Percentiles rank a stretch among this genome's conserved stretches.
These are phyloP conservation scores for Diutina rugosa DNA, from an alignment of 1,139 yeast genomes.

Conservation along the genomic window DNA sequence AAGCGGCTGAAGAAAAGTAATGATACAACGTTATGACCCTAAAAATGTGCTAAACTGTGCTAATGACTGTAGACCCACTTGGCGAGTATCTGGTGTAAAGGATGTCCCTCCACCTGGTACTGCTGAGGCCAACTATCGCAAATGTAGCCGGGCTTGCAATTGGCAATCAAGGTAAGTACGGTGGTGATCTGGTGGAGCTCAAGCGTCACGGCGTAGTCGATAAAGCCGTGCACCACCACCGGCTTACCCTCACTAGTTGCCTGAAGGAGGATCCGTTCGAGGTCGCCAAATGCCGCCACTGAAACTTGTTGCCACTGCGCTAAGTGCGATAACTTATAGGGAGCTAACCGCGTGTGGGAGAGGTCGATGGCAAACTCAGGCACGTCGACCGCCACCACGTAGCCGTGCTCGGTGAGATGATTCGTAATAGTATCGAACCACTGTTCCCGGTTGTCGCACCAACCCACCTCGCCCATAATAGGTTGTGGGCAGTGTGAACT, in stretches of 20 bases:
- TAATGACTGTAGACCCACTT: background rate
- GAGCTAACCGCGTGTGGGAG: background rate
- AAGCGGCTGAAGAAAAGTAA: conserved; percentile 4
- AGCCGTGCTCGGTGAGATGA: background rate
- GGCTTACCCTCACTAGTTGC: background rate
- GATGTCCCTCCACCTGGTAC: background rate
- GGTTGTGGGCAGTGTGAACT: background rate
- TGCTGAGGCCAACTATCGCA: background rate
- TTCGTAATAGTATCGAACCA: background rate
- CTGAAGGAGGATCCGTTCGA: background rate
- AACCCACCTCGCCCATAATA: background rate
- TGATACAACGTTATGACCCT: background rate
- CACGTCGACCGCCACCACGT: background rate
- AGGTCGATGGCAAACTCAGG: background rate
- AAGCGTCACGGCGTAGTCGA: background rate
- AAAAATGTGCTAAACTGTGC: too few relatives aligned
- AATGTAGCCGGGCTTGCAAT: background rate
- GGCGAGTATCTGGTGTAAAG: background rate
- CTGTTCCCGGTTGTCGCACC: background rate
- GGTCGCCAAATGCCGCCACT: background rate
- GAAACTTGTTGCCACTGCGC: background rate
- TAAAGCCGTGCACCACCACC: background rate
- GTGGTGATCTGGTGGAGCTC: background rate
- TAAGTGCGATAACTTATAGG: background rate
- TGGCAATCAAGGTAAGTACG: background rate